A percentile compares a stretch with the other conserved stretches of the same genome.
Conservation (phyloP, 2,329 filamentous ascomycete genomes). For the Fonsecaea nubica region DNA sequence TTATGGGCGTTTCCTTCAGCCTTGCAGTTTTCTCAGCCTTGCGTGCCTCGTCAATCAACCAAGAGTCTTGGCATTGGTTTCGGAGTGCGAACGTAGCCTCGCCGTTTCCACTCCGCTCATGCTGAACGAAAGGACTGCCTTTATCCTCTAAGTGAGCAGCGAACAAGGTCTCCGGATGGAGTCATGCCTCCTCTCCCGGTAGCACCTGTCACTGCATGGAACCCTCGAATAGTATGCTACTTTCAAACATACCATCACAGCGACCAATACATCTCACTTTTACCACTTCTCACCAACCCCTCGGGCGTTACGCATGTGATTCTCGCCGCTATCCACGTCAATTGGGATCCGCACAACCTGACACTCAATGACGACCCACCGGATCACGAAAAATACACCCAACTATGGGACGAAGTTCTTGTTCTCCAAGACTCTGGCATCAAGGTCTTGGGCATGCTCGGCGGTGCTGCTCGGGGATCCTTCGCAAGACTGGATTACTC, state of each 20-base stretch:
- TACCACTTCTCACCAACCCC: slow-evolving; percentile 62
- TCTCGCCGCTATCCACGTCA: slow-evolving; percentile 84
- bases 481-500: slow-evolving; percentile 64
- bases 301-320: slow-evolving; percentile 80
- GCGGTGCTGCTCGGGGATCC: slow-evolving; percentile 79
- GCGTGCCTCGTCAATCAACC: background rate
- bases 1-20: background rate
- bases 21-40: background rate
- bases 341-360: slow-evolving; percentile 68
- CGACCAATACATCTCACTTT: slow-evolving; percentile 62
- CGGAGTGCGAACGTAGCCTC: background rate
- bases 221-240: slow-evolving; percentile 57
- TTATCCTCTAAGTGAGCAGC: background rate
- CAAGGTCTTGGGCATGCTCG: slow-evolving; percentile 84
- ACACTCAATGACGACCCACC: slow-evolving; percentile 82
- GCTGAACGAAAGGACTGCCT: background rate
- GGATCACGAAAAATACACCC: slow-evolving; percentile 68
- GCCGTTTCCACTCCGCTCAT: background rate
- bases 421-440: slow-evolving; percentile 75
- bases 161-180: background rate
- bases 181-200: slow-evolving; percentile 49
- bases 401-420: slow-evolving; percentile 79
- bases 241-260: slow-evolving; percentile 70
- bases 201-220: slow-evolving; percentile 33
- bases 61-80: background rate